Conservation (phyloP, 129 eudicot species). For the Helichrysum umbraculigerum region DNA sequence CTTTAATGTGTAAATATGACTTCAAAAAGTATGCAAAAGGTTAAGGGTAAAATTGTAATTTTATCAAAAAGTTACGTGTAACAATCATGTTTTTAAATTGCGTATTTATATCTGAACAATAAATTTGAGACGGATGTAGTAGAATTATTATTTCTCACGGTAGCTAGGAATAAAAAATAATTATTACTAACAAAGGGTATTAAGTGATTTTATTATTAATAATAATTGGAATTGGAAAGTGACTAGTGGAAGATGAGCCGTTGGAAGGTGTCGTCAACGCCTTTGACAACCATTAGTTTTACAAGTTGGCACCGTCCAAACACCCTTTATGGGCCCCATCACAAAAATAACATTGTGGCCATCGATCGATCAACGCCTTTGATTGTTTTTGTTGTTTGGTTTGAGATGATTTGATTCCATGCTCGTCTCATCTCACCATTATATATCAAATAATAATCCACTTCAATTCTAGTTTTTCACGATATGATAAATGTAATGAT, state of each 20-base stretch:
- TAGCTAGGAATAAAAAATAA: background rate
- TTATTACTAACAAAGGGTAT: too few species aligned
- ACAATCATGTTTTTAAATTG: too few species aligned
- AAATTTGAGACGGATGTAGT: too few species aligned
- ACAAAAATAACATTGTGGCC: background rate
- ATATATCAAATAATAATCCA: background rate
- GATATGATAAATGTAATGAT: background rate
- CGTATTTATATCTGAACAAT: too few species aligned
- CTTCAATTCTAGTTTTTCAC: background rate
- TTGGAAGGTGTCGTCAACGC: slow-evolving; percentile 34
- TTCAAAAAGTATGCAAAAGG: too few species aligned
- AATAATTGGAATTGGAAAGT: background rate
- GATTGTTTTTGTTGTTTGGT: slow-evolving; percentile 12
- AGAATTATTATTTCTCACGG: slow-evolving; percentile 4
- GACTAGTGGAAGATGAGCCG: slow-evolving; percentile 25
- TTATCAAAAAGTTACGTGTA: too few species aligned
- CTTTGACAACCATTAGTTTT: slow-evolving; percentile 30
- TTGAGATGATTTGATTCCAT: background rate
- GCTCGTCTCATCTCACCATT: background rate
- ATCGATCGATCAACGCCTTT: background rate
- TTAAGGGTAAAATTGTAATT: too few species aligned
- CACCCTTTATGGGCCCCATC: slow-evolving; percentile 16
- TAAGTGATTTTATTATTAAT: background rate
- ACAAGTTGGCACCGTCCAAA: slow-evolving; percentile 37
- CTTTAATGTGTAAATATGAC: too few species aligned